Percentiles rank a stretch among this genome's conserved stretches.
These are phyloP conservation scores for Aspergillus ochraceus DNA, from an alignment of 2,329 filamentous ascomycete species.

Conservation along the genomic window DNA sequence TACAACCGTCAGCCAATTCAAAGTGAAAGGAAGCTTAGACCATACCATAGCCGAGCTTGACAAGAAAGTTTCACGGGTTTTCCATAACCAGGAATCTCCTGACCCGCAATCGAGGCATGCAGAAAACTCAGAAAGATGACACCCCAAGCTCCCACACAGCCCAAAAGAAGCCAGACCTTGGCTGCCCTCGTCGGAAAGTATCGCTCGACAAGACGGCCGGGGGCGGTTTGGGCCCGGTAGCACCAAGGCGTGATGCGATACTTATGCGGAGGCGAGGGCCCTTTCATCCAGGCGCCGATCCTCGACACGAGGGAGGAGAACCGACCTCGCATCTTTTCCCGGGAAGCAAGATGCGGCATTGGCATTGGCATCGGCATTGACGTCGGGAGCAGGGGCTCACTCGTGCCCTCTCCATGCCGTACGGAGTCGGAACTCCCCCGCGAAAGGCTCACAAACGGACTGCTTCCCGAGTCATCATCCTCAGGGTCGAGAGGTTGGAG, in stretches of 20 bases:
- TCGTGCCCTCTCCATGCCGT: constrained; percentile 14
- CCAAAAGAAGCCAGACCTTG: constrained; percentile 28
- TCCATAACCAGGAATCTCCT: constrained; percentile 35
- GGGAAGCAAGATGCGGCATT: constrained; percentile 1
- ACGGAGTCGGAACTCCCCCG: constrained; percentile 22
- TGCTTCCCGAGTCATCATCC: constrained; percentile 5
- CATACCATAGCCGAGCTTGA: constrained; percentile 36
- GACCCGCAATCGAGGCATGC: constrained; percentile 30
- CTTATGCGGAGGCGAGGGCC: constrained; percentile 32
- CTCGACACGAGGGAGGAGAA: constrained; percentile 27
- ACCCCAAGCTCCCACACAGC: constrained; percentile 32
- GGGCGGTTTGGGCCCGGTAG: constrained; percentile 33
- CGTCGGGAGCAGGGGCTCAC: constrained; percentile 23
- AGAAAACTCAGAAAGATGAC: constrained; percentile 33
- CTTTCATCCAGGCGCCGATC: constrained; percentile 29
- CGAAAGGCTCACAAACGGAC: constrained; percentile 12
- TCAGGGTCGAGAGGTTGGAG: constrained; percentile 7
- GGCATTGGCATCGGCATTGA: constrained; percentile 15
- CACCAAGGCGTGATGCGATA: constrained; percentile 38
- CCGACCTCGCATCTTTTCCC: constrained; percentile 3
- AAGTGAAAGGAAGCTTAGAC: neutral
- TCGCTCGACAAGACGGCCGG: constrained; percentile 31
- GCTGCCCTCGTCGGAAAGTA: constrained; percentile 25
- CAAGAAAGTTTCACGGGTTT: constrained; percentile 37
- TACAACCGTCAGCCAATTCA: constrained; percentile 12